A percentile compares a stretch with the other conserved stretches of the same genome.
Evolutionary conservation across 257 asterid species (phyloP).

Genomic region (Lycium barbarum): DNA sequence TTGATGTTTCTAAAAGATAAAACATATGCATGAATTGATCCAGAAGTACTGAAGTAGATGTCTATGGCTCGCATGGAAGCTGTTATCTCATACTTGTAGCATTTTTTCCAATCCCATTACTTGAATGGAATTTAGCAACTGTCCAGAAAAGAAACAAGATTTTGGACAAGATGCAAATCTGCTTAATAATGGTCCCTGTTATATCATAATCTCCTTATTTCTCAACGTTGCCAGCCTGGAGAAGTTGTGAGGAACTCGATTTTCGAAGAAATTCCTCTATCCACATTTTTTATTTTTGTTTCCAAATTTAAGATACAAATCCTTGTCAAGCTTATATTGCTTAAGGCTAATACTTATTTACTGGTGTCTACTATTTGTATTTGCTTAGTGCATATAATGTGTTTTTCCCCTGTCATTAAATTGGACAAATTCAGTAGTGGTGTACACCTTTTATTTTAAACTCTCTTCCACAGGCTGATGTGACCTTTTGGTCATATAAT

Average conservation of each 20-base stretch:
- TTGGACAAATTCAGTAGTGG: constrained; percentile 13
- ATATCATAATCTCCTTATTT: background rate
- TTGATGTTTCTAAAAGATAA: constrained; percentile 5
- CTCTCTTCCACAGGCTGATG: background rate
- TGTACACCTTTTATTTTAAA: background rate
- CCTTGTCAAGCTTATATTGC: background rate
- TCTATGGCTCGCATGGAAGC: background rate
- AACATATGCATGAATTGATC: constrained; percentile 9
- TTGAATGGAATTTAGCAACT: background rate
- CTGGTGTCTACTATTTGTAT: constrained; percentile 17
- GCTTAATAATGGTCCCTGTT: background rate
- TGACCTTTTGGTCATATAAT: constrained; percentile 2
- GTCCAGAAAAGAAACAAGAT: constrained; percentile 18
- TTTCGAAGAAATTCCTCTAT: background rate
- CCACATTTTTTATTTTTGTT: background rate
- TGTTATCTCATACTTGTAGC: constrained; percentile 9
- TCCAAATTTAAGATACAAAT: constrained; percentile 24
- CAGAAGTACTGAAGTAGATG: constrained; percentile 6
- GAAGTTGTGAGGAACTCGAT: background rate
- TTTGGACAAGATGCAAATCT: constrained; percentile 8
- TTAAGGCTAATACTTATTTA: constrained; percentile 8
- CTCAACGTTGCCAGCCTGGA: background rate
- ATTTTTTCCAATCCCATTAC: background rate
- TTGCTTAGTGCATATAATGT: background rate
- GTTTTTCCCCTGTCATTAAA: background rate